A percentile compares a stretch with the other conserved stretches of the same genome.
Evolutionary conservation across 352 stramenopile species (phyloP).

Genomic region (Chloridella minuta): DNA sequence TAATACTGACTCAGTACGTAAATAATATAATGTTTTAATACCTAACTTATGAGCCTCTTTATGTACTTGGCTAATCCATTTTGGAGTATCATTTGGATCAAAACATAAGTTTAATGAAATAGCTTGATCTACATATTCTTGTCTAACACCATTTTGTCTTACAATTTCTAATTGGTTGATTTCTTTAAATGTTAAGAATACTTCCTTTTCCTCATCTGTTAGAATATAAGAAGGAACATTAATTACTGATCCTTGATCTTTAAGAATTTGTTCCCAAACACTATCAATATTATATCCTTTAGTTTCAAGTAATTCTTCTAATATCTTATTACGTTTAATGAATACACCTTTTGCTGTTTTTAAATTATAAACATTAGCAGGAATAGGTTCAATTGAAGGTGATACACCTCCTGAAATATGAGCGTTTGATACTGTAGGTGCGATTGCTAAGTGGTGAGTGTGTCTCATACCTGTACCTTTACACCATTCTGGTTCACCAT

Average conservation of each 20-base stretch:
- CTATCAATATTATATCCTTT: background rate
- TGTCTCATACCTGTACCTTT: background rate
- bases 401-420: background rate
- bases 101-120: background rate
- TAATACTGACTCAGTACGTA: background rate
- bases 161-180: background rate
- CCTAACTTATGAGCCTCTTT: background rate
- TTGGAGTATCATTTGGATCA: background rate
- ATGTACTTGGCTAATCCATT: background rate
- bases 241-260: background rate
- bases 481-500: background rate
- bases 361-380: background rate
- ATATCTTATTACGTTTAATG: background rate
- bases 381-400: background rate
- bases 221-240: background rate
- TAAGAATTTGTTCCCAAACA: background rate
- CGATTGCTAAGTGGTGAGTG: background rate
- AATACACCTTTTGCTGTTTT: background rate
- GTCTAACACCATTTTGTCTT: background rate
- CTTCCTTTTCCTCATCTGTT: background rate
- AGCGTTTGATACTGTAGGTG: background rate
- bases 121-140: background rate
- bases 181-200: constrained; percentile 8
- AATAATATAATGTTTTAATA: background rate
- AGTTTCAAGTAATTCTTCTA: background rate